Conservation (phyloP, 108 stramenopile genomes). For the Cylindrotheca fusiformis region DNA sequence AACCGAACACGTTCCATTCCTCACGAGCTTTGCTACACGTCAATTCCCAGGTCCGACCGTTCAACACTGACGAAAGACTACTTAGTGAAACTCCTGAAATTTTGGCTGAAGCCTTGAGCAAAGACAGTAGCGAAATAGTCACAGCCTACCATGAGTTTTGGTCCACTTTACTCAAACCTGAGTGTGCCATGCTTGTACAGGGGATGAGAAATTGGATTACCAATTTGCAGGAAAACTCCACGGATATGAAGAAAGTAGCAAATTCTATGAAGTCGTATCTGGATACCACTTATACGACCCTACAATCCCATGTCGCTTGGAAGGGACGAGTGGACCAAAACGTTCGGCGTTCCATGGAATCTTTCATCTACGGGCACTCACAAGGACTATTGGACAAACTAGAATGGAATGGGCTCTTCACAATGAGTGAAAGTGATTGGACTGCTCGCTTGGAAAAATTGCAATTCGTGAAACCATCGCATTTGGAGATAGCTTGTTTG, state of each 20-base stretch:
- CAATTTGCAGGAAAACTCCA: slow-evolving; percentile 15
- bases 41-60: neutral
- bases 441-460: slow-evolving; percentile 22
- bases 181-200: slow-evolving; percentile 45
- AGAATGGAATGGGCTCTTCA: slow-evolving; percentile 18
- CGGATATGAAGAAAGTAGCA: slow-evolving; percentile 11
- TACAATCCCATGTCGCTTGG: slow-evolving; percentile 31
- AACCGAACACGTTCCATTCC: neutral
- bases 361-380: slow-evolving; percentile 50
- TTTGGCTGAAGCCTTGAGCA: neutral
- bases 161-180: slow-evolving; percentile 31
- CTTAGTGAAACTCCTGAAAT: neutral
- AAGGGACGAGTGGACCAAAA: slow-evolving; percentile 3
- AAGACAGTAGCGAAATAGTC: slow-evolving; percentile 13
- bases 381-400: slow-evolving; percentile 7
- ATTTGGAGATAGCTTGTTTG: slow-evolving; percentile 77
- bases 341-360: slow-evolving; percentile 42
- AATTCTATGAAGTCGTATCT: slow-evolving; percentile 23
- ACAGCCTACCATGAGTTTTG: slow-evolving; percentile 35
- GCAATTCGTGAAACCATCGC: slow-evolving; percentile 69
- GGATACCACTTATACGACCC: slow-evolving; percentile 11
- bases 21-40: neutral
- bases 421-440: slow-evolving; percentile 24
- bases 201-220: slow-evolving; percentile 47
- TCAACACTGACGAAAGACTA: neutral